Conservation (phyloP, 306 rosid genomes). For the Prunus campanulata region DNA sequence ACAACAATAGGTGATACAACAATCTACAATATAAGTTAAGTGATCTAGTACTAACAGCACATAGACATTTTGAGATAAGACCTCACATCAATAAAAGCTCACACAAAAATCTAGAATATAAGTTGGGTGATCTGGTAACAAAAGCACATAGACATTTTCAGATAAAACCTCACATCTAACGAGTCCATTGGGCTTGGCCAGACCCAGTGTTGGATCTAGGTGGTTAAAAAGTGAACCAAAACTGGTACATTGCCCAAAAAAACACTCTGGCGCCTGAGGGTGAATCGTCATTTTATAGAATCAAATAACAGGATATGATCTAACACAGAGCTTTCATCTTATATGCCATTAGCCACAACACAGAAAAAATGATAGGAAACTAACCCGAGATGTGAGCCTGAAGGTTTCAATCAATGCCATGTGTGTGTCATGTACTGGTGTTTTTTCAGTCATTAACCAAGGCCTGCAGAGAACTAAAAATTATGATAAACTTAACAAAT, state of each 20-base stretch:
- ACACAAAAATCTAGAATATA: too few relatives aligned
- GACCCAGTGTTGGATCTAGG: neutral
- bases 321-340: neutral
- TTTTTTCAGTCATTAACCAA: conserved; percentile 55
- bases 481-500: conserved; percentile 13
- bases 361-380: neutral
- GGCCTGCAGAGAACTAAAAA: conserved; percentile 57
- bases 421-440: conserved; percentile 27
- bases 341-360: neutral
- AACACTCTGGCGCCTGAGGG: neutral
- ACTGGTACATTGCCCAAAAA: neutral
- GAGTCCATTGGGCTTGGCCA: neutral
- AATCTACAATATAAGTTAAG: too few relatives aligned
- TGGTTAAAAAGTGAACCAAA: neutral
- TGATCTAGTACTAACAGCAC: too few relatives aligned
- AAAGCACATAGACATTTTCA: too few relatives aligned
- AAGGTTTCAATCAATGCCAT: conserved; percentile 42
- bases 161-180: too few relatives aligned
- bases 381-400: conserved; percentile 42
- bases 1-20: neutral
- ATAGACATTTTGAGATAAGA: too few relatives aligned
- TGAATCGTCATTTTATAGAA: neutral
- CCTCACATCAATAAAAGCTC: too few relatives aligned
- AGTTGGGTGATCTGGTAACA: too few relatives aligned
- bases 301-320: neutral